phyloP scores from a whole-genome alignment of 225 moss, liverwort and hornwort species.

The Marchantia polymorpha region DNA sequence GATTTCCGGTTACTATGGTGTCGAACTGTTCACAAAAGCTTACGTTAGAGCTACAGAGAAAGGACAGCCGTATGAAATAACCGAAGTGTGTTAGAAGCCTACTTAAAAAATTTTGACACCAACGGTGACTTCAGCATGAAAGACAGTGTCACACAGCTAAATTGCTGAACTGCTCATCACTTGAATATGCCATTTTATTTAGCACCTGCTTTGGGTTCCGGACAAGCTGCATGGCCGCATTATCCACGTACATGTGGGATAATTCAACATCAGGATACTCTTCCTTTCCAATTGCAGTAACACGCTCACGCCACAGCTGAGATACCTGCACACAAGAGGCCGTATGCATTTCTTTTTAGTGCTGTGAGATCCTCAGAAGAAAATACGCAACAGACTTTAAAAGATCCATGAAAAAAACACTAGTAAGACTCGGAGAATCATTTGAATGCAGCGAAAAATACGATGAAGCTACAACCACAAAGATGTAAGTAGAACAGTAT shows the following conservation, averaged over 20 bases:
- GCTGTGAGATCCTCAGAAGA: not conserved
- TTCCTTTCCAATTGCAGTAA: slow-evolving; percentile 61
- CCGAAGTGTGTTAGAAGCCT: not conserved
- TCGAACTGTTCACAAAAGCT: slow-evolving; percentile 66
- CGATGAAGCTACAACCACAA: not conserved
- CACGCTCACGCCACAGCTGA: slow-evolving; percentile 87
- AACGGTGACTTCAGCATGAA: not conserved
- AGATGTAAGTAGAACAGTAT: not conserved
- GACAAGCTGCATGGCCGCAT: slow-evolving; percentile 98
- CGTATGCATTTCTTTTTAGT: not conserved
- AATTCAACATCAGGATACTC: slow-evolving; percentile 91
- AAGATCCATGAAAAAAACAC: not conserved
- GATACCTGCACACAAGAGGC: slow-evolving; percentile 57
- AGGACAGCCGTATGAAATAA: not conserved
- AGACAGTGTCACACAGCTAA: not conserved
- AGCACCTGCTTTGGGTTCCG: slow-evolving; percentile 90
- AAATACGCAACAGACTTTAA: not conserved
- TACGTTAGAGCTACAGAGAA: not conserved
- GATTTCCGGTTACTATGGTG: slow-evolving; percentile 93
- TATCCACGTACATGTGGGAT: slow-evolving; percentile 98
- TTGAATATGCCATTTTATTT: not conserved
- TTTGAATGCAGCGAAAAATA: not conserved
- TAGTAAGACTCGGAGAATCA: not conserved
- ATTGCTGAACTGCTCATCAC: not conserved
- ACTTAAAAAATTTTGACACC: too few species aligned